Evolutionary conservation across 1,284 basidiomycete genomes (phyloP).

Genomic region (Microbotryomycetes sp.): DNA sequence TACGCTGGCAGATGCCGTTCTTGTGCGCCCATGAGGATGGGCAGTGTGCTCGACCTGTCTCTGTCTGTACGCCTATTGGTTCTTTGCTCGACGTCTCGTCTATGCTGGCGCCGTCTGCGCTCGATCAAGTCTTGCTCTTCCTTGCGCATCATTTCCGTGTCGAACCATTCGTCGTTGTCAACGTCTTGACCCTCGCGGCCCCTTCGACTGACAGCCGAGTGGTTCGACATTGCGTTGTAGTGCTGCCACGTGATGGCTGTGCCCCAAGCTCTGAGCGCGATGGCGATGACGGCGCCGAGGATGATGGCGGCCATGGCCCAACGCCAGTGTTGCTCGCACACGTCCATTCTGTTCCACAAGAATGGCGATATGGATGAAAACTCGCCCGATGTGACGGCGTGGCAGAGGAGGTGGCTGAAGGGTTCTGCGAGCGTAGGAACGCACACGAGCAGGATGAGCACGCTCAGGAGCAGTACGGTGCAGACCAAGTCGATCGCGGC

Average conservation of each 20-base stretch:
- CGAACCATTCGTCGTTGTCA: neutral
- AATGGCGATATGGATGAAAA: neutral
- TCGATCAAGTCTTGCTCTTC: neutral
- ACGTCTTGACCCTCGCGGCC: neutral
- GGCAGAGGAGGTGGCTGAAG: slow-evolving; percentile 20
- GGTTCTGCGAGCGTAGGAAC: slow-evolving; percentile 12
- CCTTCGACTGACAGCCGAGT: neutral
- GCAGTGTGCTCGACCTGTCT: neutral
- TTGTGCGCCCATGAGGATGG: neutral
- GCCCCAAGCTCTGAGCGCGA: slow-evolving; percentile 7
- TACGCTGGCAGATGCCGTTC: neutral
- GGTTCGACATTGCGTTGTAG: slow-evolving; percentile 8
- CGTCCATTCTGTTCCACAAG: slow-evolving; percentile 6
- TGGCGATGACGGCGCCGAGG: slow-evolving; percentile 10
- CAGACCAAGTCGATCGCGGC: slow-evolving; percentile 19
- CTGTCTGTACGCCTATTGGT: neutral
- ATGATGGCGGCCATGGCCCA: slow-evolving; percentile 12
- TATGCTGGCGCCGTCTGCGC: no score
- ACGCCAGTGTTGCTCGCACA: slow-evolving; percentile 24
- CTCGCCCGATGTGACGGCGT: slow-evolving; percentile 10
- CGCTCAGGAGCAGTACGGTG: slow-evolving; percentile 11
- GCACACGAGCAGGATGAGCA: slow-evolving; percentile 16
- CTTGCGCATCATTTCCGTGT: neutral
- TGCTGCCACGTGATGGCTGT: slow-evolving; percentile 13
- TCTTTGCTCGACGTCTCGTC: neutral